Evolutionary conservation across 1,284 basidiomycete species (phyloP), one percentile per base, ranked within the genome.

Genomic region (Irpex lacteus): DNA sequence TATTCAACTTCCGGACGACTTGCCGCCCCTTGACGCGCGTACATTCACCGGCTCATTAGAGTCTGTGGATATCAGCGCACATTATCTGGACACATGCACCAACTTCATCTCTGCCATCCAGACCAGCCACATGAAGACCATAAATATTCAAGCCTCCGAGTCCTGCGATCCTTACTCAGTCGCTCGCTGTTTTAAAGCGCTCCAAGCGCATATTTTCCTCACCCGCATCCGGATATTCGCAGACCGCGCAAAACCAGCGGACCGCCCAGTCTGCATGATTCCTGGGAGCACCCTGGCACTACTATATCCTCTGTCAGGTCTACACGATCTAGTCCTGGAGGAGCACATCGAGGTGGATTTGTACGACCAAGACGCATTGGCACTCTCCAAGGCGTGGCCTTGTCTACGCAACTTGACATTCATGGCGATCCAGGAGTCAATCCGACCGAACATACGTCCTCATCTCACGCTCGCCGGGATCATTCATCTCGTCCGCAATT

Each of bases 361-460:
- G 18, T 38, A 54, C 62, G 62, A 63, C 57, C 47, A 59, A 13
- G 62, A 63, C 49, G 62, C 52, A 36, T 56, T 59, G 26, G 62
- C 34, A 4, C 21, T 63, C n/a, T 56, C 62, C 49, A 13, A 34
- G 47, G 62, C 62, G 4, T 63, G 62, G 62, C 62, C 62, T 7
- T 11, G n/a, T 38, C 21, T 63, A 18, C 40, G 26, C 5, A 50
- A 38, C 52, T 56, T 63, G 9, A 38, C 44, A 15, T 38, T 63
- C 57, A 59, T 54, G 15, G 37, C 57, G 5, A 34, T 49, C 13
- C 15, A 40, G 32, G 62, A 57, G 38, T 19, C 57, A 8, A 50
- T 32, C n/a, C 21, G 19, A n/a, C 18, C 47, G 38, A 32, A 59
- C 15, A 44, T 9, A 4, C n/a, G 21, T 19, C 44, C 62, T n/a